Conservation (phyloP, 179 eudicot species). For the Monotropa hypopitys region DNA sequence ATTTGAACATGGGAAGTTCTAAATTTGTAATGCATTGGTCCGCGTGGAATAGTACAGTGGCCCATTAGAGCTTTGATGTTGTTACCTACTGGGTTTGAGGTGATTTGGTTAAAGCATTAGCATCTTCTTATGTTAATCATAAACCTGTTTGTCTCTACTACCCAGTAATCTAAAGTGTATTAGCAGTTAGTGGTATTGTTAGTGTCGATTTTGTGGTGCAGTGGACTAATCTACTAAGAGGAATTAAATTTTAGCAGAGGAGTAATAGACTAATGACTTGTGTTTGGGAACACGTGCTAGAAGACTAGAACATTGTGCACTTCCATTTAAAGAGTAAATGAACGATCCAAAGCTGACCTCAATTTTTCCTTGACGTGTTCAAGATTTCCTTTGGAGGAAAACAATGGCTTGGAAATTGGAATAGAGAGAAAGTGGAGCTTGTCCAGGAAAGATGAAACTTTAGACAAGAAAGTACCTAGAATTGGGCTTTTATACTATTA, state of each 20-base stretch:
- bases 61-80: neutral
- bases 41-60: neutral
- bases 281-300: neutral
- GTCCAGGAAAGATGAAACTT: neutral
- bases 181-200: neutral
- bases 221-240: neutral
- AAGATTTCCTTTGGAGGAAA: neutral
- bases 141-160: neutral
- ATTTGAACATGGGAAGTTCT: neutral
- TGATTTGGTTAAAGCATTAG: neutral
- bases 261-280: neutral
- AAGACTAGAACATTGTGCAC: neutral
- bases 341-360: neutral
- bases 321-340: neutral
- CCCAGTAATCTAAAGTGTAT: neutral
- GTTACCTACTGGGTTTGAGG: neutral
- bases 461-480: neutral
- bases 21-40: neutral
- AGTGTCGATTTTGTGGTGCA: neutral
- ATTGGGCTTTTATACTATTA: neutral
- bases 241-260: neutral
- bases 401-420: neutral
- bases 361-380: neutral
- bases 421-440: neutral
- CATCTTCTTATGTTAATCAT: neutral